Base-by-base conservation (phyloP, 176 grass and related monocot species). In the Bothriochloa decipiens region DNA sequence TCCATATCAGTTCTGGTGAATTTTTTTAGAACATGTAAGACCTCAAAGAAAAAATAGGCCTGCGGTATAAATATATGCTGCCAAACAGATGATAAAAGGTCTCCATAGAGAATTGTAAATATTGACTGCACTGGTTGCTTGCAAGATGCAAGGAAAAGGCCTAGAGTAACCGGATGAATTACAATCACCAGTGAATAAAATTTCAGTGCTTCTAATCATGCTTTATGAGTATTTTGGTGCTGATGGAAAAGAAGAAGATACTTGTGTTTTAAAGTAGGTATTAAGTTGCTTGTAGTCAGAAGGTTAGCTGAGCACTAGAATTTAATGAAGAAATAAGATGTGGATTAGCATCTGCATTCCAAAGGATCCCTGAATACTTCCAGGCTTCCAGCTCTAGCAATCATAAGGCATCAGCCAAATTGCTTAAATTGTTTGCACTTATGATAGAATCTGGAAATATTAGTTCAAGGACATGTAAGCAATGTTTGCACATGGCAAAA, bases 351-450 rank as follows among this genome's bases (percentile, higher is more conserved):
- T 53, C 45, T 68, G 16, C 32, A 9, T 68, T 77, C 20, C 67
- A 37, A 77, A 41, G n/a, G 18, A 7, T 70, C 37, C 22, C 26
- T 62, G 47, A 68, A 61, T 72, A 66, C 53, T 58, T 58, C 20
- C 53, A 58, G 20, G 53, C 11, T 65, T 87, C 78, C 81, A 93
- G 40, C 77, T 91, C 74, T 92, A 84, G 27, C 29, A 63, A 85
- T 75, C 81, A 87, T 40, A n/a, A 41, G 35, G 55, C 6, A 74
- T 74, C n/a, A 67, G 69, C 13, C 27, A 10, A 86, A 18, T 23
- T 78, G 53, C 20, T 81, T 22, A 81, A 23, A 39, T 9, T 68
- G 28, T 22, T 33, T 80, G 62, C 27, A 50, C 1, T 42, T 33
- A 47, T 74, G 39, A 18, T 82, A 39, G 65, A 47, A 15, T 22